Conservation (phyloP, 202 grass and related monocot genomes). For the Panicum virgatum region DNA sequence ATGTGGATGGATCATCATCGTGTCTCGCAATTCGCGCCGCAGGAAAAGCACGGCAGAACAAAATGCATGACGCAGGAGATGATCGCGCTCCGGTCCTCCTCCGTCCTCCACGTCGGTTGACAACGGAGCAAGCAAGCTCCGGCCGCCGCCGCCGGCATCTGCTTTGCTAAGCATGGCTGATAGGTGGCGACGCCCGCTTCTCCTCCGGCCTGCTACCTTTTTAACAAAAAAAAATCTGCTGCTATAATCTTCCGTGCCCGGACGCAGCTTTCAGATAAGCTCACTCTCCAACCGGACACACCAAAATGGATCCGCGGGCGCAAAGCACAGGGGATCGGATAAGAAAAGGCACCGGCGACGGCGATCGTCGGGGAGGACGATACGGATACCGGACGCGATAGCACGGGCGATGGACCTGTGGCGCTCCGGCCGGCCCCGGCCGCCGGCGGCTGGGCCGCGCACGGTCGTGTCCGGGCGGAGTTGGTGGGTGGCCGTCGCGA, state of each 20-base stretch:
- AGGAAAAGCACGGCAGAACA: background rate
- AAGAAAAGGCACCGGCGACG: background rate
- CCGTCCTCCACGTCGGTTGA: background rate
- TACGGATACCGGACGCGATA: too few relatives aligned
- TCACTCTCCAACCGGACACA: too few relatives aligned
- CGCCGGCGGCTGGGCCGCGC: background rate
- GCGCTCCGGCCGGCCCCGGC: background rate
- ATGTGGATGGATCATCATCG: too few relatives aligned
- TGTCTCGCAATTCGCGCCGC: too few relatives aligned
- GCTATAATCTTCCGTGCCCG: background rate
- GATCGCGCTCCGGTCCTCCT: background rate
- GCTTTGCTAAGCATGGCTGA: background rate
- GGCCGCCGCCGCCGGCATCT: background rate
- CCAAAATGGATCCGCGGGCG: background rate
- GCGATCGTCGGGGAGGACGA: too few relatives aligned
- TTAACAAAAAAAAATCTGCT: too few relatives aligned
- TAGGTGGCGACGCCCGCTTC: too few relatives aligned
- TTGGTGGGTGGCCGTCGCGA: too few relatives aligned
- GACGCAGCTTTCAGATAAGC: too few relatives aligned
- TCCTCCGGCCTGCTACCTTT: too few relatives aligned
- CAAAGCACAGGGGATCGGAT: background rate
- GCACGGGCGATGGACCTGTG: background rate
- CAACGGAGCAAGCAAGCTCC: background rate
- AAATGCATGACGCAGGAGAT: background rate
- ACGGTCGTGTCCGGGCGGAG: too few relatives aligned